A percentile compares a stretch with the other conserved stretches of the same genome.
Conservation (phyloP, 768 basidiomycete genomes). For the Podaxis pistillaris region DNA sequence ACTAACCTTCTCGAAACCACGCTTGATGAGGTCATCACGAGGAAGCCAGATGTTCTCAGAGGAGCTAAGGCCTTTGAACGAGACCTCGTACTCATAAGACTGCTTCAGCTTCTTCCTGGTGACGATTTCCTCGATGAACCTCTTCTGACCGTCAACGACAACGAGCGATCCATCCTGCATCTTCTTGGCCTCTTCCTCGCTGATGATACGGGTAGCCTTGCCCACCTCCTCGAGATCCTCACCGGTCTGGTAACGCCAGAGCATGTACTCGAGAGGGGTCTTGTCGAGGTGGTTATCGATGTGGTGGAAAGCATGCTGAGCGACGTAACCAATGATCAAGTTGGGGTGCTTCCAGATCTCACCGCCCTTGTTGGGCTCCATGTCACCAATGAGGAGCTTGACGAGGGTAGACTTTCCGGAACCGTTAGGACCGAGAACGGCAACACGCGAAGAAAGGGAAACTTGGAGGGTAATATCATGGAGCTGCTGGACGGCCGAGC, state of each 20-base stretch:
- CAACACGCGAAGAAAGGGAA: slow-evolving; percentile 97
- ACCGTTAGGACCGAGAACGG: slow-evolving; percentile 97
- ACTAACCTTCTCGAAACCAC: slow-evolving; percentile 90
- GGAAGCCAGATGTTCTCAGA: slow-evolving; percentile 98
- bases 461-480: slow-evolving; percentile 96
- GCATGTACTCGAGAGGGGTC: slow-evolving; percentile 98
- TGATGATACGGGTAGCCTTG: slow-evolving; percentile 87
- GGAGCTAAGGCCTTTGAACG: slow-evolving; percentile 92
- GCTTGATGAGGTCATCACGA: slow-evolving; percentile 96
- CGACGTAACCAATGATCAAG: slow-evolving; percentile 98
- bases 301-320: slow-evolving; percentile 99
- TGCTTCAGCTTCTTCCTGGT: slow-evolving; percentile 98
- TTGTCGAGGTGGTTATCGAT: slow-evolving; percentile 98
- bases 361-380: slow-evolving; percentile 95
- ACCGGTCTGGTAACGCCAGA: slow-evolving; percentile 99
- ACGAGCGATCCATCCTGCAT: slow-evolving; percentile 93
- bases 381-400: slow-evolving; percentile 94
- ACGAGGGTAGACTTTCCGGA: slow-evolving; percentile 98
- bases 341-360: slow-evolving; percentile 99
- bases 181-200: slow-evolving; percentile 86
- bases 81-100: slow-evolving; percentile 97
- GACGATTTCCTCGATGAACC: slow-evolving; percentile 89
- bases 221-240: slow-evolving; percentile 96
- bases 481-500: slow-evolving; percentile 82
- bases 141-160: slow-evolving; percentile 92